These are phyloP conservation scores for Aspergillus pseudoterreus DNA, from an alignment of 2,329 filamentous ascomycete species.

Conservation along the genomic window DNA sequence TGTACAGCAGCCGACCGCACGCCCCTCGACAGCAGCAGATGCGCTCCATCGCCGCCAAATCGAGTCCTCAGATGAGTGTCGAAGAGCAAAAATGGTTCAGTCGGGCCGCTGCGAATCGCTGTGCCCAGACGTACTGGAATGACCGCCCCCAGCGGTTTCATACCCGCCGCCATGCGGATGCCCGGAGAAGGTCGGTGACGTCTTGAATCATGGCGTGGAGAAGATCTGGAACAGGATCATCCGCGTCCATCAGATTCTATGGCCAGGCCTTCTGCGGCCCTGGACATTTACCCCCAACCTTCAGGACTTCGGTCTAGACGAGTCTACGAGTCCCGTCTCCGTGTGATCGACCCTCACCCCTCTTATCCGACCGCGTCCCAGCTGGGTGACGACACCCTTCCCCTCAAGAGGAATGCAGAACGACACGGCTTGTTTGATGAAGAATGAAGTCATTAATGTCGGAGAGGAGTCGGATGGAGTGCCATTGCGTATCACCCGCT, in stretches of 20 bases:
- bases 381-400: too few relatives aligned
- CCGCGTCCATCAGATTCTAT: not conserved
- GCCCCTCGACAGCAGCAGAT: conserved; percentile 20
- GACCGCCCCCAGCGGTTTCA: conserved; percentile 19
- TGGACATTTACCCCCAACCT: too few relatives aligned
- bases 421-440: too few relatives aligned
- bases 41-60: conserved; percentile 22
- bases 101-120: conserved; percentile 17
- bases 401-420: too few relatives aligned
- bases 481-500: too few relatives aligned
- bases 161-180: conserved; percentile 13
- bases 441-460: not conserved
- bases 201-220: conserved; percentile 9
- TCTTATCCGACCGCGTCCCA: too few relatives aligned
- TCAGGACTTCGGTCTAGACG: too few relatives aligned
- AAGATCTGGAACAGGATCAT: not conserved
- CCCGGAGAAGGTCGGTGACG: conserved; percentile 21
- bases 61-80: conserved; percentile 27
- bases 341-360: too few relatives aligned
- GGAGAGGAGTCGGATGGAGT: too few relatives aligned
- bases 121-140: conserved; percentile 14
- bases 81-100: conserved; percentile 31
- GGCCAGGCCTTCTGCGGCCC: not conserved
- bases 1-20: conserved; percentile 16
- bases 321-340: too few relatives aligned